Evolutionary conservation across 805 yeast species (phyloP), one percentile per base, ranked within the genome.

Genomic region (Vanderwaltozyma tropicalis): DNA sequence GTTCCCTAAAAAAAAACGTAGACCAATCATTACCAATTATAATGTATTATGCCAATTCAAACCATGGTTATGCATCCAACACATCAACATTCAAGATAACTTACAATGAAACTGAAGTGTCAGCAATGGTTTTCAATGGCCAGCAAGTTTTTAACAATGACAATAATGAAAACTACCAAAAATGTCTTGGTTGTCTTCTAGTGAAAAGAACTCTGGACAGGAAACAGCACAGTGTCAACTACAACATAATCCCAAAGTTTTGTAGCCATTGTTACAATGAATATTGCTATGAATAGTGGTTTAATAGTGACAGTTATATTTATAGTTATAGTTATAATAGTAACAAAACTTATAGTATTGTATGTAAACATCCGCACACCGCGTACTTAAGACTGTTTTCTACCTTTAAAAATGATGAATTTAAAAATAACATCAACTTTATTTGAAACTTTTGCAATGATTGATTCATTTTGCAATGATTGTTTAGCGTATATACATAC

Each of bases 41-140:
- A 14, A 65, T 77, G 0, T 76, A 76, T 46, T 58, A 64, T 35
- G 68, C 74, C 3, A 78, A 77, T 47, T 47, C 60, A 2, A 43
- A 63, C 18, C 61, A 64, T 35, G 52, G 69, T 0, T 71, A 54
- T 41, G 42, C 53, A 0, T 67, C 81, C 3, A 78, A 77, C 49
- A 68, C 71, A 0, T 76, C 82, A 1, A 77, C 83, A 0, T 77
- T 78, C 53, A 71, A 74, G 44, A 53, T 74, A 34, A 66, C 69
- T 17, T 78, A 75, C 50, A 63, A 62, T 2, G 49, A 55, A 11
- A 50, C 48, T 0, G 81, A 77, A 48, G 59, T 64, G 5, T 40
- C 46, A 2, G 53, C 57, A 3, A 68, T 76, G 73, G 50, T 76
- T 21, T 50, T 59, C 28, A 76, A 75, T 45, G 80, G 81, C 0